These are phyloP conservation scores for Naegleria gruberi DNA, from an alignment of 208 protist species.

Conservation along the genomic window DNA sequence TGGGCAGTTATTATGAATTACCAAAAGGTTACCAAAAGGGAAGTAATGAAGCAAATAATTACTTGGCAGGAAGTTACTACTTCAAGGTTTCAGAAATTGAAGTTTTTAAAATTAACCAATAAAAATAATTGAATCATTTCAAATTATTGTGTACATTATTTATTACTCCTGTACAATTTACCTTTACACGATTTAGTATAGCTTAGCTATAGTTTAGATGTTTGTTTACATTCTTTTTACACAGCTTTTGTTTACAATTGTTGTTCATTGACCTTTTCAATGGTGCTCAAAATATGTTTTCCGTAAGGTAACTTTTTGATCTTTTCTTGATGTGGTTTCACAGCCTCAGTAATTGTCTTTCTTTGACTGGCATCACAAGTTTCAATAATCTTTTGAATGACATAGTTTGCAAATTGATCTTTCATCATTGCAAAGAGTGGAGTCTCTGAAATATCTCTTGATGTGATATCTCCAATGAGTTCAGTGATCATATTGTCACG, in stretches of 20 bases:
- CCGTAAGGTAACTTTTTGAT: neutral
- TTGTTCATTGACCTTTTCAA: neutral
- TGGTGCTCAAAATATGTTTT: neutral
- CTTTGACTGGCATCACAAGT: neutral
- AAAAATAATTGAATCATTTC: no score
- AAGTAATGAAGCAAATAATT: neutral
- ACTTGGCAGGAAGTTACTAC: neutral
- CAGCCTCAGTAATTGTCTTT: neutral
- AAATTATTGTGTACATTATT: no score
- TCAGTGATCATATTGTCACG: constrained; percentile 79
- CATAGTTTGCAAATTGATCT: constrained; percentile 95
- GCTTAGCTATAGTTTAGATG: no score
- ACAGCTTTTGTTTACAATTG: neutral
- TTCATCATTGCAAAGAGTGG: constrained; percentile 14
- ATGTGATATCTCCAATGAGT: constrained; percentile 71
- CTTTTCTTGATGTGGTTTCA: neutral
- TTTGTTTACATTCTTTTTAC: no score
- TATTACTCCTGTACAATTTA: no score
- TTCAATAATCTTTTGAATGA: constrained; percentile 73
- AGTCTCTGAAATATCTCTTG: constrained; percentile 70
- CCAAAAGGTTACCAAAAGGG: neutral
- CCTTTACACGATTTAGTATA: no score
- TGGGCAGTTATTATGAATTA: neutral
- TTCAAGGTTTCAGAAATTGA: constrained; percentile 13
- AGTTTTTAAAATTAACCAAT: neutral